These are phyloP conservation scores for Linum usitatissimum DNA, from an alignment of 345 rosid species.

Conservation along the genomic window DNA sequence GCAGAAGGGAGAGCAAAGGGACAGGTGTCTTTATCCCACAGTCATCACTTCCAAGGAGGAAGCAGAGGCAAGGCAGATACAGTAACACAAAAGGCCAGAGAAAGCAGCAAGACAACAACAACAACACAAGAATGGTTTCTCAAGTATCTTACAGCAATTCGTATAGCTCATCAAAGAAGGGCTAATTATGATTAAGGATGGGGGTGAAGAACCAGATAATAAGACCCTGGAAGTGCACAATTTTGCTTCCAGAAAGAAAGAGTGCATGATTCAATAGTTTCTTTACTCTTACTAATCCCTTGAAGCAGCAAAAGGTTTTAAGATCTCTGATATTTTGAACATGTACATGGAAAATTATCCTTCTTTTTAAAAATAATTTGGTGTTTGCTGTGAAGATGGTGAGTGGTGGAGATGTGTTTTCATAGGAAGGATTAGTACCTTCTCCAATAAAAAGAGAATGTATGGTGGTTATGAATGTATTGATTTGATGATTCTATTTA, in stretches of 20 bases:
- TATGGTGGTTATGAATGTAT: conserved; percentile 11
- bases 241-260: not conserved
- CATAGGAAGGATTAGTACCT: conserved; percentile 15
- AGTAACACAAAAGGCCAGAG: conserved; percentile 33
- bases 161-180: conserved; percentile 28
- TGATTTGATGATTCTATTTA: conserved; percentile 15
- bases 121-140: conserved; percentile 27
- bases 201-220: not conserved
- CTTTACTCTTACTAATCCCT: conserved; percentile 12
- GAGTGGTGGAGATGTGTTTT: conserved; percentile 7
- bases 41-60: conserved; percentile 59
- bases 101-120: conserved; percentile 19
- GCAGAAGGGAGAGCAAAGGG: conserved; percentile 66
- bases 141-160: conserved; percentile 22
- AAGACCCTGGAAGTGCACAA: not conserved
- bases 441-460: conserved; percentile 14
- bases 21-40: conserved; percentile 85
- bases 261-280: conserved; percentile 3
- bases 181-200: conserved; percentile 8
- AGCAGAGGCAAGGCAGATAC: conserved; percentile 49
- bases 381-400: not conserved
- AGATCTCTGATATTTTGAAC: conserved; percentile 10
- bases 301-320: conserved; percentile 3
- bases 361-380: not conserved
- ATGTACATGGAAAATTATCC: conserved; percentile 15